Evolutionary conservation across 2,329 filamentous ascomycete species (phyloP), one percentile per base, ranked within the genome.

Genomic region (Pestalotiopsis sp.): DNA sequence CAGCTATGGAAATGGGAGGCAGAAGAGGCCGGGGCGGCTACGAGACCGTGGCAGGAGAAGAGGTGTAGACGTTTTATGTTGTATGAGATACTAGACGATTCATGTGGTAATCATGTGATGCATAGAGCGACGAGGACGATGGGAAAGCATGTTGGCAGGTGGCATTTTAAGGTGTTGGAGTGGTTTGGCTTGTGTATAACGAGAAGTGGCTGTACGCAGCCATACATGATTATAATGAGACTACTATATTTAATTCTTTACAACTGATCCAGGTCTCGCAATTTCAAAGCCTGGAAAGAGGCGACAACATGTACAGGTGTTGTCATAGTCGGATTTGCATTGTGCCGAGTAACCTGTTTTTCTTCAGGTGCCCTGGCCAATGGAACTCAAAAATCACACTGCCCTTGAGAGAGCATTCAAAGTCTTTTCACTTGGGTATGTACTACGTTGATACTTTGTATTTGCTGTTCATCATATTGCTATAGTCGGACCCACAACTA

Each of bases 21-120:
- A 83, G 85, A 79, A 83, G 82, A 76, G 80, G 83, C 74, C 81
- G 79, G 64, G 85, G 85, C 52, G 84, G 89, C 71, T 92, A 93
- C 79, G 87, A 94, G 82, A 82, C 84, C 23, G 90, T 93, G 36
- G 83, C 83, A 14, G 85, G 76, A 0, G 88, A 90, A 62, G 89
- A 90, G 41, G 65, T 67, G 23, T 67, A 59, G 17, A 59, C 57
- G n/a, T 27, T 27, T 27, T 9, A 59, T 59, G 23, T 12, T 25
- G 23, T 11, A 27, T 14, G 57, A 59, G 23, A 59, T 59, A 36
- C 23, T 27, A 59, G 57, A 27, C 14, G 57, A 20, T 52, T 17
- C 57, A 52, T 52, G 45, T 52, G 14, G 20, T 6, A 20, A 52
- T 52, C 45, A 23, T 52, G 17, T 59, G 57, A 17, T 59, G 12